Evolutionary conservation across 805 yeast species (phyloP).

Genomic region (Candida michaelii): DNA sequence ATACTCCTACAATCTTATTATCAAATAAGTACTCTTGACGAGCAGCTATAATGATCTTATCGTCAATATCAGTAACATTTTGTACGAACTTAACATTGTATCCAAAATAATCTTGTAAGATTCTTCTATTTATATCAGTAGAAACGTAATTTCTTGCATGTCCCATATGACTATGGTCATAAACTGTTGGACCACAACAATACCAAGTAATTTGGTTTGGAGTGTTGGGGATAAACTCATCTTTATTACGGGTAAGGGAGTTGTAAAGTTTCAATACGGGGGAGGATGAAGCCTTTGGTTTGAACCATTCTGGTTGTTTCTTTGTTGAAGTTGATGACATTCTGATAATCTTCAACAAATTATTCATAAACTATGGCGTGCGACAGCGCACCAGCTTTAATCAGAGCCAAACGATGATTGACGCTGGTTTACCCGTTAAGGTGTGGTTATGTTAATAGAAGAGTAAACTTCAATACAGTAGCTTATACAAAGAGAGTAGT

Average conservation of each 20-base stretch:
- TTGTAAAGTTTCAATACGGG: conserved; percentile 66
- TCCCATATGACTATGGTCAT: conserved; percentile 96
- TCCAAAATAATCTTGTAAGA: conserved; percentile 87
- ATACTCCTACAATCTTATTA: conserved; percentile 41
- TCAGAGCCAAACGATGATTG: not conserved
- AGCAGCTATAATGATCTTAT: conserved; percentile 92
- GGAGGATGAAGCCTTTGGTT: conserved; percentile 13
- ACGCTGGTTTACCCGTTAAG: no score
- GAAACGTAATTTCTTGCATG: conserved; percentile 97
- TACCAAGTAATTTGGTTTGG: conserved; percentile 84
- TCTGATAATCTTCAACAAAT: not conserved
- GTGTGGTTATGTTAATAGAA: no score
- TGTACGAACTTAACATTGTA: conserved; percentile 87
- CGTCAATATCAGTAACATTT: conserved; percentile 98
- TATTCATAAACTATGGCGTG: not conserved
- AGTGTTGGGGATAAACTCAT: conserved; percentile 68
- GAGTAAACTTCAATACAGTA: no score
- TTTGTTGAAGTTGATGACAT: conserved; percentile 17
- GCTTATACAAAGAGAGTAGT: no score
- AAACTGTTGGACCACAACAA: conserved; percentile 98
- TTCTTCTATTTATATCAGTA: conserved; percentile 87
- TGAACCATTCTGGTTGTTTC: conserved; percentile 40
- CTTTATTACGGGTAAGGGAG: conserved; percentile 79
- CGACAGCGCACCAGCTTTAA: no score
- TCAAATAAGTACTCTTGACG: conserved; percentile 84